phyloP scores from a whole-genome alignment of 2,329 filamentous ascomycete species.

The Mariannaea sp. region DNA sequence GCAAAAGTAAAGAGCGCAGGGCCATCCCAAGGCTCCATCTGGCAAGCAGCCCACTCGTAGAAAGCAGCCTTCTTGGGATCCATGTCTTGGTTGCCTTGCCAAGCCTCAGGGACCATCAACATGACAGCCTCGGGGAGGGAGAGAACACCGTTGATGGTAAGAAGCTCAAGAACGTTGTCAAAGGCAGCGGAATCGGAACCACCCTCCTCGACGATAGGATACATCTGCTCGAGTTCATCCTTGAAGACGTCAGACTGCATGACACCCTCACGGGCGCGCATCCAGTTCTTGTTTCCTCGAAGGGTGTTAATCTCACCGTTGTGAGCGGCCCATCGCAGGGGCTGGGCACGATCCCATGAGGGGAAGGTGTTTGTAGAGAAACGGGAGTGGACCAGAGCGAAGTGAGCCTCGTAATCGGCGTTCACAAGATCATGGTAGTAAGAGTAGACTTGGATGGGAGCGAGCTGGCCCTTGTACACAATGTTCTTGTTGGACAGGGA shows the following conservation, averaged over 20 bases:
- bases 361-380: constrained; percentile 99
- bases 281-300: constrained; percentile 99
- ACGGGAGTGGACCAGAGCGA: constrained; percentile 93
- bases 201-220: constrained; percentile 94
- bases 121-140: constrained; percentile 96
- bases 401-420: constrained; percentile 96
- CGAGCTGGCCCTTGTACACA: constrained; percentile 96
- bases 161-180: constrained; percentile 91
- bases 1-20: constrained; percentile 97
- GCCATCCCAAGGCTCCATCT: constrained; percentile 99
- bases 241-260: constrained; percentile 93
- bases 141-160: constrained; percentile 94
- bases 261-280: constrained; percentile 93
- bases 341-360: constrained; percentile 97
- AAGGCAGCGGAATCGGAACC: constrained; percentile 97
- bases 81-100: constrained; percentile 92
- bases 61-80: constrained; percentile 95
- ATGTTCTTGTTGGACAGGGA: constrained; percentile 98
- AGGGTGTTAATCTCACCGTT: constrained; percentile 99
- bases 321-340: constrained; percentile 94
- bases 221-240: constrained; percentile 86
- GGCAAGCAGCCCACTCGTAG: constrained; percentile 97
- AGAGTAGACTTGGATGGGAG: constrained; percentile 93
- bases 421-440: constrained; percentile 98
- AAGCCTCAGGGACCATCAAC: constrained; percentile 98